These are phyloP conservation scores for Porphyra umbilicalis DNA, from an alignment of 31 red algal genomes.

Conservation along the genomic window DNA sequence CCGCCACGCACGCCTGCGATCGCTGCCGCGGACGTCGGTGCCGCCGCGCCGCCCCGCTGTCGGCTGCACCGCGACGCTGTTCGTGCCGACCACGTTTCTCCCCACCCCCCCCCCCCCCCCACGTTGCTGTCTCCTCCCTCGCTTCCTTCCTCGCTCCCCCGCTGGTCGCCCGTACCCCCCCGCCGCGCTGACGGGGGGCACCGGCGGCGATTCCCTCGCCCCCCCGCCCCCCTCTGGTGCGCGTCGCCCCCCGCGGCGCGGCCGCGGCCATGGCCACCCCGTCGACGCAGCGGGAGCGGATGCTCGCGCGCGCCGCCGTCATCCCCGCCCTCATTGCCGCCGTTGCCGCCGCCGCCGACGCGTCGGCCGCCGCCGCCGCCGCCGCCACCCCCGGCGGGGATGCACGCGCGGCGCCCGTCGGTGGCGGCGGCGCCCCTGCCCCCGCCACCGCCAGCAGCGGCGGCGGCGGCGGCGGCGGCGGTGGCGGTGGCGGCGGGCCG, in stretches of 20 bases:
- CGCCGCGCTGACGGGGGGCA: no score
- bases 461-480: no score
- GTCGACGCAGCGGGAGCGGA: background rate
- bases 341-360: background rate
- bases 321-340: background rate
- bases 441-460: background rate
- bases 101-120: background rate
- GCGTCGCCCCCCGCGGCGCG: background rate
- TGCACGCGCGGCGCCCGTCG: background rate
- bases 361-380: background rate
- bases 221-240: background rate
- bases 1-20: background rate
- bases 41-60: background rate
- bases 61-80: constrained; percentile 28
- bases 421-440: background rate
- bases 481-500: no score
- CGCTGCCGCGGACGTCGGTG: background rate
- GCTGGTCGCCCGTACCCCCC: no score
- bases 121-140: background rate
- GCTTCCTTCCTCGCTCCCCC: no score
- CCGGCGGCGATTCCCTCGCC: no score
- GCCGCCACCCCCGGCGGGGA: background rate
- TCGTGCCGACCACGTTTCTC: constrained; percentile 33
- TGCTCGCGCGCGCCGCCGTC: background rate
- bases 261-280: background rate